phyloP scores from a whole-genome alignment of 2,329 filamentous ascomycete genomes.

The Talaromyces sp. region DNA sequence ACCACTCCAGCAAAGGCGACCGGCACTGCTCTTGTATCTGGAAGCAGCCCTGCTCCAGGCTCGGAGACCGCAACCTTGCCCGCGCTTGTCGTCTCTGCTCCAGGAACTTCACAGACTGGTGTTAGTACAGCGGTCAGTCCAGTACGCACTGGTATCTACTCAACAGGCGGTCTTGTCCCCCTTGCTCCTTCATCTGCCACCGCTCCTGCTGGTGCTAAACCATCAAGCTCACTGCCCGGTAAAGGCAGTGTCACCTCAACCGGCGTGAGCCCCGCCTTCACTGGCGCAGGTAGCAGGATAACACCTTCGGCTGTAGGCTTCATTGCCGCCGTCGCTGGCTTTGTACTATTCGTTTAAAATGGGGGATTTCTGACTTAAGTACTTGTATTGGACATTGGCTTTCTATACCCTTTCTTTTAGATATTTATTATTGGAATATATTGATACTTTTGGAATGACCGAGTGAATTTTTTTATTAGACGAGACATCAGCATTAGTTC shows the following conservation, averaged over 20 bases:
- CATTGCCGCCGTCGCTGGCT: background rate
- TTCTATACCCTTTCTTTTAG: constrained; percentile 8
- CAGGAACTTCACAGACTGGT: background rate
- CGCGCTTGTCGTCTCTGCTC: background rate
- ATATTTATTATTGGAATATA: constrained; percentile 14
- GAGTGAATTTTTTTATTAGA: background rate
- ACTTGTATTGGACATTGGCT: background rate
- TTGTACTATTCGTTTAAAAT: constrained; percentile 15
- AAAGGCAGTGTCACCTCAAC: constrained; percentile 2
- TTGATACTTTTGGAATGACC: background rate
- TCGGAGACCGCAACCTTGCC: background rate
- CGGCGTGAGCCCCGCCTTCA: constrained; percentile 16
- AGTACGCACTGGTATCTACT: background rate
- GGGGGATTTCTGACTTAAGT: background rate
- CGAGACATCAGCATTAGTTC: background rate
- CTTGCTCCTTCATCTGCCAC: constrained; percentile 4
- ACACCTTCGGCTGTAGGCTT: background rate
- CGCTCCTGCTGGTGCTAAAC: background rate
- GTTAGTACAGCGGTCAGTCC: background rate
- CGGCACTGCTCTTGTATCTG: background rate
- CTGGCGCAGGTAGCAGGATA: constrained; percentile 14
- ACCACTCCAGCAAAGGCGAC: background rate
- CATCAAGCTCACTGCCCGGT: background rate
- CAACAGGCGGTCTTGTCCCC: background rate
- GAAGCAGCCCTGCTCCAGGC: background rate